phyloP scores from a whole-genome alignment of 2,329 filamentous ascomycete genomes.

The Pseudogymnoascus sp. region DNA sequence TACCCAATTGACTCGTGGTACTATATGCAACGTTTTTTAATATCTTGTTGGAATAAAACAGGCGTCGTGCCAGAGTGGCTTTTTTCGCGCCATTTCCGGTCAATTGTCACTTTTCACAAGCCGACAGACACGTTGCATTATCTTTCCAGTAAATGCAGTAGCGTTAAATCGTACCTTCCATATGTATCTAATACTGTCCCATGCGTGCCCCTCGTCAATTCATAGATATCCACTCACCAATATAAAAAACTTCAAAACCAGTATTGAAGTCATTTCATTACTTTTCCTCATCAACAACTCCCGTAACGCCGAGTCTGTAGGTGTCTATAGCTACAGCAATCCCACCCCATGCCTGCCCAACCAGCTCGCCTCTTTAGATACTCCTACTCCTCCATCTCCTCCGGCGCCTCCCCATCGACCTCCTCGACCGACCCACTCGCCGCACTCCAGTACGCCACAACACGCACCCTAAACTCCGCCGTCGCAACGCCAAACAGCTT shows the following conservation, averaged over 20 bases:
- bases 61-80: no score
- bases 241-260: not conserved
- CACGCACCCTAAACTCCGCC: constrained; percentile 78
- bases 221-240: not conserved
- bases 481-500: constrained; percentile 90
- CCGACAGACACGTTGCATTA: not conserved
- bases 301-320: constrained; percentile 5
- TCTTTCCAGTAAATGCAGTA: not conserved
- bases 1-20: no score
- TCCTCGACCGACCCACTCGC: constrained; percentile 53
- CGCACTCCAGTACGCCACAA: constrained; percentile 66
- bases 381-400: constrained; percentile 37
- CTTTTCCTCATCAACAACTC: constrained; percentile 1
- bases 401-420: constrained; percentile 30
- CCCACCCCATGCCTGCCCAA: not conserved
- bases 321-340: constrained; percentile 4
- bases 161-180: not conserved
- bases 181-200: not conserved
- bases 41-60: no score
- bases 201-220: not conserved
- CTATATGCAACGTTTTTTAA: no score
- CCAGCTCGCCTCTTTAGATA: constrained; percentile 11
- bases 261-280: constrained; percentile 3
- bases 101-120: not conserved
- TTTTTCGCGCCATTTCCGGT: not conserved